phyloP scores from a whole-genome alignment of 2,329 filamentous ascomycete species.

The Neofusicoccum sp. region DNA sequence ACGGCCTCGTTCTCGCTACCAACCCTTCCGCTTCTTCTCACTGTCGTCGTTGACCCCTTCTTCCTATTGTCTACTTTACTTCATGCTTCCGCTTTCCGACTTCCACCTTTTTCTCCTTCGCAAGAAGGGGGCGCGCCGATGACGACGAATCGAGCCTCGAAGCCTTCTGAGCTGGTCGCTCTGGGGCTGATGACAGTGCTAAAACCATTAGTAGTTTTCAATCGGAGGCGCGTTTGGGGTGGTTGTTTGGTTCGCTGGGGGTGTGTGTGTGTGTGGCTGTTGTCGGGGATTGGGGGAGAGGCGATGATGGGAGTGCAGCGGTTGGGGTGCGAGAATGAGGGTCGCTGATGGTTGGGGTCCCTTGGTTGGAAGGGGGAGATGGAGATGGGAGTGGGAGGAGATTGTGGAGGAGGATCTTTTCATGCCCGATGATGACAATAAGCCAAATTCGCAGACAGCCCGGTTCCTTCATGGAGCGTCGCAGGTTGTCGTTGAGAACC shows the following conservation, averaged over 20 bases:
- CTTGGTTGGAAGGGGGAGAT: neutral
- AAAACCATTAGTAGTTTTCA: constrained; percentile 15
- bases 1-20: no score
- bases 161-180: neutral
- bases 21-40: neutral
- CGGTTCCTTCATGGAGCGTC: neutral
- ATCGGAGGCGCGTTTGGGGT: constrained; percentile 9
- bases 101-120: neutral
- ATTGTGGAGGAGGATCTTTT: neutral
- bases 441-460: constrained; percentile 19
- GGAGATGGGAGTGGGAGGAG: no score
- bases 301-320: neutral
- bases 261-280: neutral
- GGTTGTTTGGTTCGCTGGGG: neutral
- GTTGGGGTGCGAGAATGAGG: neutral
- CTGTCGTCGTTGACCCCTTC: neutral
- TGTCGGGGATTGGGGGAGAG: neutral
- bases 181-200: constrained; percentile 6
- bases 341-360: neutral
- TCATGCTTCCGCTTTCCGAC: neutral
- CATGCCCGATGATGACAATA: constrained; percentile 17
- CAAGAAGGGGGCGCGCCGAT: neutral
- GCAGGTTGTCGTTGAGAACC: constrained; percentile 16
- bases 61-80: neutral
- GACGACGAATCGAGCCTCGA: neutral